Evolutionary conservation across 345 rosid genomes (phyloP), one percentile per base, ranked within the genome.

Genomic region (Aethionema arabicum): DNA sequence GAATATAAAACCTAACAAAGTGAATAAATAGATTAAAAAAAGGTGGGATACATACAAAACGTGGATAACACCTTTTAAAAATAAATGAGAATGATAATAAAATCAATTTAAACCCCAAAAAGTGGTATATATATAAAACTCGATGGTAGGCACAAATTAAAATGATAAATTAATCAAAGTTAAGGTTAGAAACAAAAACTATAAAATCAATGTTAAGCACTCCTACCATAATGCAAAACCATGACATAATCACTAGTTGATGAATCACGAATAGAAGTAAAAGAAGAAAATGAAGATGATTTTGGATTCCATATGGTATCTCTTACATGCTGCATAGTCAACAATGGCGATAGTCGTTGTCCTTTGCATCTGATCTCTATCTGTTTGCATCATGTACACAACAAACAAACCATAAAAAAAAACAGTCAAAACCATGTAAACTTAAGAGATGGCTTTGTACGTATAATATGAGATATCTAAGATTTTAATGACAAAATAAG

Each of bases 291-390:
- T 51, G 87, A 61, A 8, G 44, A 62, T 56, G 84, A 79, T 66
- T 82, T 81, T 13, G 78, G 68, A 74, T 72, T 87, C 99, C 99
- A 93, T 56, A 90, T 80, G 51, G 73, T 67, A 72, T 93, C 97
- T 71, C 99, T 84, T 49, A 93, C 95, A 72, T 93, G 95, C 82
- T 87, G 92, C 85, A 93, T 65, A 57, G 96, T 87, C 79, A 84
- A 80, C 79, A 69, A 64, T 32, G 91, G 99, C 57, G 12, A 75
- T 36, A 93, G 87, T 69, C 81, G 77, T 70, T 90, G 87, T 77
- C 97, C 99, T 78, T 85, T 82, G 75, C 99, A 93, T 73, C 75
- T 90, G 78, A 93, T 87, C 77, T 87, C 99, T 66, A 90, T 49
- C 99, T 93, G 95, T 76, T 67, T 70, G 14, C 49, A 50, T 42